Evolutionary conservation across 78 protist species (phyloP), one percentile per base, ranked within the genome.

Genomic region (Salpingoeca rosetta): DNA sequence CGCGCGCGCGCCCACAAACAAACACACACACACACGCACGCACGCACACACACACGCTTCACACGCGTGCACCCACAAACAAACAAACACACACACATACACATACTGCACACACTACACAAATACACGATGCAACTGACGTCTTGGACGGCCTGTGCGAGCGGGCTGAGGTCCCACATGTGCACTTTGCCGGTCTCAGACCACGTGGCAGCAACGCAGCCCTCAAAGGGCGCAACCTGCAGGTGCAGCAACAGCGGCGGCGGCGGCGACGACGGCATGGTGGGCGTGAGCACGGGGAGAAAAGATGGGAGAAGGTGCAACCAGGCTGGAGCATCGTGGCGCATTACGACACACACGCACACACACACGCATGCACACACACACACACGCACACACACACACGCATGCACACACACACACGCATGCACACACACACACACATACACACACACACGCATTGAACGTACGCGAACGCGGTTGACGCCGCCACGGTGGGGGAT

Each of bases 401-500:
- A n/a, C n/a, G n/a, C n/a, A n/a, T n/a, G n/a, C n/a, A n/a, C n/a
- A n/a, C n/a, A n/a, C n/a, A n/a, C n/a, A n/a, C n/a, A n/a, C n/a
- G n/a, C n/a, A n/a, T n/a, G n/a, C n/a, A n/a, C n/a, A n/a, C n/a
- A n/a, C n/a, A n/a, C n/a, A n/a, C n/a, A n/a, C n/a, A n/a, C n/a
- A n/a, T n/a, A n/a, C n/a, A n/a, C n/a, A n/a, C n/a, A n/a, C n/a
- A n/a, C n/a, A n/a, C n/a, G n/a, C n/a, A n/a, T n/a, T 51, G 65
- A 27, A 40, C 85, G 22, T 38, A 86, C 92, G 74, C 96, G 90
- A 28, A 96, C 79, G 51, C 98, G 90, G 90, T 96, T 96, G 81
- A 94, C 92, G 12, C 88, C 65, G 25, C 94, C 94, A 25, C 44
- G 37, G 90, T 92, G 95, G 31, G 17, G 43, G 81, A 93, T 38